Base-by-base conservation (phyloP, 2,329 filamentous ascomycete genomes). In the Cercospora janseana region DNA sequence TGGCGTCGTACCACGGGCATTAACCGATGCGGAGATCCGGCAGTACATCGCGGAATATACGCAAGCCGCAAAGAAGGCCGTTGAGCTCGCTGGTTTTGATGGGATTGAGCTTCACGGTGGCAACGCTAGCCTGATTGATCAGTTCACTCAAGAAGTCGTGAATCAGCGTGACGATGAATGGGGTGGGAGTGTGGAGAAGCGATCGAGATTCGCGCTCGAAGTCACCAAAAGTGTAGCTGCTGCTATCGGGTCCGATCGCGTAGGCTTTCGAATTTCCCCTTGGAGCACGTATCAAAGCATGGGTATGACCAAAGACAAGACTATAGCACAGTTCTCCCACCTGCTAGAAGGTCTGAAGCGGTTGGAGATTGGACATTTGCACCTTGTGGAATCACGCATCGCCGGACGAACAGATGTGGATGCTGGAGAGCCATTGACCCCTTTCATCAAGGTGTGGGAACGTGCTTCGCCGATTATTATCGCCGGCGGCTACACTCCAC, bases 261-360 rank as follows among this genome's bases (percentile, higher is more conserved):
- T 72, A 76, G 2, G 79, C 74, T 1, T 76, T 86, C 23, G 83
- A 1, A 65, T 87, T 3, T 79, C 74, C 2, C 84, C 83, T 0
- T 86, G 77, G 69, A 79, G 75, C 42, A 67, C 68, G 0, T 86
- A 82, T 68, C 80, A 86, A 52, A 69, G 70, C 24, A 62, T 59
- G 57, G 69, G 70, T 24, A 62, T 60, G 58, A 28, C 45, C n/a
- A 85, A 86, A 80, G 57, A 66, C 0, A 74, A 87, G 35, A 82
- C 83, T 0, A 61, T 80, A 6, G 79, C 82, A 0, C 82, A 87
- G 54, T 88, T 86, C 61, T 70, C 69, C 0, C 72, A 87, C 59
- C 62, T 86, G 6, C 72, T 81, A 32, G 59, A 68, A 24, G 72
- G 76, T 32, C 68, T 82, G 8, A 76, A 74, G 46, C 65, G 70